Conservation (phyloP, 805 yeast species). For the Yarrowia alimentaria region DNA sequence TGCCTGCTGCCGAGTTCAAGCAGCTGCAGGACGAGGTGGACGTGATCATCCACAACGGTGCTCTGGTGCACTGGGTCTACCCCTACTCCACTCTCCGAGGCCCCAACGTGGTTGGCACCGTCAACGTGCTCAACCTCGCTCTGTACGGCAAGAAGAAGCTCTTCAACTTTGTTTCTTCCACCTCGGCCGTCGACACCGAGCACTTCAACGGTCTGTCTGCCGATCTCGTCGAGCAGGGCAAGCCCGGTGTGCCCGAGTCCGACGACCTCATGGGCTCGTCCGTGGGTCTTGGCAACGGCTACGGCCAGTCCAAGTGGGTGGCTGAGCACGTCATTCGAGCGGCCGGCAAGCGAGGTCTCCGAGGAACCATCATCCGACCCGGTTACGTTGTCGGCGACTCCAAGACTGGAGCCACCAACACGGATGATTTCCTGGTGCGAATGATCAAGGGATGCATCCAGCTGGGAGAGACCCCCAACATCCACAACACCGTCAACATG, state of each 20-base stretch:
- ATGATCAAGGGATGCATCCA: constrained; percentile 94
- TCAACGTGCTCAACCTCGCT: constrained; percentile 77
- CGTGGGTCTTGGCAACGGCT: constrained; percentile 81
- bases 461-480: constrained; percentile 80
- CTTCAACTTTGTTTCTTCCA: constrained; percentile 91
- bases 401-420: constrained; percentile 81
- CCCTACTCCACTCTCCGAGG: constrained; percentile 89
- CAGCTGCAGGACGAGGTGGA: constrained; percentile 61
- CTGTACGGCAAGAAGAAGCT: constrained; percentile 77
- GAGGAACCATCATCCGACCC: constrained; percentile 89
- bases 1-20: constrained; percentile 56
- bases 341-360: constrained; percentile 84
- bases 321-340: constrained; percentile 84
- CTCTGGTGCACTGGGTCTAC: constrained; percentile 97
- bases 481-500: constrained; percentile 85
- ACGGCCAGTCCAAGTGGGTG: constrained; percentile 98
- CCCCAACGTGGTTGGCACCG: constrained; percentile 86
- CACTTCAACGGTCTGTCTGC: constrained; percentile 79
- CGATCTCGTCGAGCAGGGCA: constrained; percentile 59
- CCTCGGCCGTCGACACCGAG: constrained; percentile 86
- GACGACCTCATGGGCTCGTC: constrained; percentile 84
- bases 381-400: constrained; percentile 93
- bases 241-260: constrained; percentile 71
- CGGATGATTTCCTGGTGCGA: constrained; percentile 93
- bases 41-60: constrained; percentile 92